Conservation (phyloP, 1,284 basidiomycete genomes). For the Cutaneotrichosporon cyanovorans region DNA sequence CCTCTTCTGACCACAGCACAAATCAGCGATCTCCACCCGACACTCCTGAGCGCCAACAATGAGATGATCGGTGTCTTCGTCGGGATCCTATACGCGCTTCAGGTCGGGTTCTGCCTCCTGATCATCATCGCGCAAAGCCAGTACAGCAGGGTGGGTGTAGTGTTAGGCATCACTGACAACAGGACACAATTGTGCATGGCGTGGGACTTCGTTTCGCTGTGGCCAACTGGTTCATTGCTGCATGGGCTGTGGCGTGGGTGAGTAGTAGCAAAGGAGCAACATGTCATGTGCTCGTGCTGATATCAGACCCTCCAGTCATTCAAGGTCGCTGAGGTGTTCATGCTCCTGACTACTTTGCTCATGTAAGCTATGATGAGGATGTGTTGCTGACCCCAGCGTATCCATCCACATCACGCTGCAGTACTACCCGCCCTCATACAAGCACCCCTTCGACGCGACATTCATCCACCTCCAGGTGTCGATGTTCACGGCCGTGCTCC, state of each 20-base stretch:
- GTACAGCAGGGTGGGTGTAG: slow-evolving; percentile 64
- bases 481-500: slow-evolving; percentile 48
- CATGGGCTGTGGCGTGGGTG: slow-evolving; percentile 77
- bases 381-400: slow-evolving; percentile 20
- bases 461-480: slow-evolving; percentile 50
- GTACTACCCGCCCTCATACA: slow-evolving; percentile 35
- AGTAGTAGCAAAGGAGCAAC: slow-evolving; percentile 14
- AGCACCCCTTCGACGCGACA: slow-evolving; percentile 48
- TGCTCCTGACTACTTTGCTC: slow-evolving; percentile 41
- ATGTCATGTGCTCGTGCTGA: too few relatives aligned
- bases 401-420: slow-evolving; percentile 42
- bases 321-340: slow-evolving; percentile 36
- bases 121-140: slow-evolving; percentile 62
- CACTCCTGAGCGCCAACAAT: slow-evolving; percentile 63
- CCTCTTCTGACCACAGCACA: slow-evolving; percentile 43
- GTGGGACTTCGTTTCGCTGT: slow-evolving; percentile 70
- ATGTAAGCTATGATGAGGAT: slow-evolving; percentile 24
- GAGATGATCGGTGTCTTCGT: slow-evolving; percentile 62
- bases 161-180: not conserved
- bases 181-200: slow-evolving; percentile 63
- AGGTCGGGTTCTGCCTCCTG: slow-evolving; percentile 69
- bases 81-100: slow-evolving; percentile 43
- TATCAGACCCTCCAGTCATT: slow-evolving; percentile 42
- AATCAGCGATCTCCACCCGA: slow-evolving; percentile 56
- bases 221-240: slow-evolving; percentile 72